Conservation (phyloP, 805 yeast genomes). For the Isabelozyma gotoi region DNA sequence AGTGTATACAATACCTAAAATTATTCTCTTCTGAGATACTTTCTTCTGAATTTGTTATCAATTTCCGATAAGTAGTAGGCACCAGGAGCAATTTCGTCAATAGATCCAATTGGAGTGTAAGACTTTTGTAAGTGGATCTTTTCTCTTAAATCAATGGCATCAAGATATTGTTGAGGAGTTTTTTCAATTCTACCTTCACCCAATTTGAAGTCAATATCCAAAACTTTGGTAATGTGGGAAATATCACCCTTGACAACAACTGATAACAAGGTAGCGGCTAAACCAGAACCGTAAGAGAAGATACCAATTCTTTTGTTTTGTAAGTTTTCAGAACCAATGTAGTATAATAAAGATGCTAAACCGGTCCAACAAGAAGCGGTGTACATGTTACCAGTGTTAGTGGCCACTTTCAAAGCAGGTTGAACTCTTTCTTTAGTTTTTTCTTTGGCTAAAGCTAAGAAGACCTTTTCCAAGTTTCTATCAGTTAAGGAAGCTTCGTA, state of each 20-base stretch:
- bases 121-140: slow-evolving; percentile 79
- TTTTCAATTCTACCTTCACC: slow-evolving; percentile 58
- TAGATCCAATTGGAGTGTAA: slow-evolving; percentile 76
- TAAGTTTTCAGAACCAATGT: slow-evolving; percentile 69
- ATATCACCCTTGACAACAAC: slow-evolving; percentile 81
- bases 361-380: slow-evolving; percentile 92
- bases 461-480: slow-evolving; percentile 79
- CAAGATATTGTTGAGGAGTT: slow-evolving; percentile 80
- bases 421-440: slow-evolving; percentile 64
- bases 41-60: slow-evolving; percentile 88
- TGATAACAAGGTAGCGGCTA: slow-evolving; percentile 87
- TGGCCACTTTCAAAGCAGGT: slow-evolving; percentile 83
- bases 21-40: slow-evolving; percentile 67
- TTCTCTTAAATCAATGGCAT: slow-evolving; percentile 83
- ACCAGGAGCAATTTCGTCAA: slow-evolving; percentile 70
- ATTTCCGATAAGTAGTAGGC: slow-evolving; percentile 80
- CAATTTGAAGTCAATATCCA: slow-evolving; percentile 69
- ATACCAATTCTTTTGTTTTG: slow-evolving; percentile 85
- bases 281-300: slow-evolving; percentile 97
- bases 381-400: slow-evolving; percentile 98
- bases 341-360: slow-evolving; percentile 75
- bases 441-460: slow-evolving; percentile 74
- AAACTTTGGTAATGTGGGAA: slow-evolving; percentile 56
- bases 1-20: not conserved
- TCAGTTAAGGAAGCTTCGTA: slow-evolving; percentile 81